These are phyloP conservation scores for Cymodocea nodosa DNA, from an alignment of 116 monocot species.

Conservation along the genomic window DNA sequence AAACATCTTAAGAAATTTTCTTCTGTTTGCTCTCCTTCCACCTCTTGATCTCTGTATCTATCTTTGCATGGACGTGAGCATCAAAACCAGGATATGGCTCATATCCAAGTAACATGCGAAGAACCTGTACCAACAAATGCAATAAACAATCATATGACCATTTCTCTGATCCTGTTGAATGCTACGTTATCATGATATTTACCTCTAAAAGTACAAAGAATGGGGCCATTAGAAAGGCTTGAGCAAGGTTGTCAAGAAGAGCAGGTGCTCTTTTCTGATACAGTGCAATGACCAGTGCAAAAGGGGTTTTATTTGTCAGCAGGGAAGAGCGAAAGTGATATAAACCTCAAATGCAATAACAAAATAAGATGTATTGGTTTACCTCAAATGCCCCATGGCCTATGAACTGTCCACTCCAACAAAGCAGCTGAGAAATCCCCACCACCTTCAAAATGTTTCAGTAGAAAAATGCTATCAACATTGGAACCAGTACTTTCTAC, in stretches of 20 bases:
- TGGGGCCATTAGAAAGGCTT: slow-evolving; percentile 76
- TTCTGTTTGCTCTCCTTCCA: slow-evolving; percentile 45
- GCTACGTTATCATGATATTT: slow-evolving; percentile 4
- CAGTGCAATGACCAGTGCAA: neutral
- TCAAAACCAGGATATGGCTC: slow-evolving; percentile 85
- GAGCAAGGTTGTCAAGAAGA: slow-evolving; percentile 70
- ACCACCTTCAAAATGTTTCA: slow-evolving; percentile 36
- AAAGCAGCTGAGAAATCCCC: slow-evolving; percentile 47
- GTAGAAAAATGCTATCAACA: neutral
- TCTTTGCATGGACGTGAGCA: slow-evolving; percentile 33
- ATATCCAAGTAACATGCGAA: slow-evolving; percentile 40
- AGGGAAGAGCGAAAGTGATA: neutral
- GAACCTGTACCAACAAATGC: slow-evolving; percentile 22
- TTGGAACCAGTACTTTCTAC: neutral
- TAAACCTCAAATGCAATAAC: neutral
- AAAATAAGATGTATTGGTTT: neutral
- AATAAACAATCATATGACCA: neutral
- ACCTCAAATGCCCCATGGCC: slow-evolving; percentile 96
- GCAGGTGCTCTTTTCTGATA: slow-evolving; percentile 78
- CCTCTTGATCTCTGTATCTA: slow-evolving; percentile 36
- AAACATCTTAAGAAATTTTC: slow-evolving; percentile 21
- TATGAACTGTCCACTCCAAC: slow-evolving; percentile 60
- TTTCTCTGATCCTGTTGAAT: neutral
- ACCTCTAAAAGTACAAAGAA: slow-evolving; percentile 91
- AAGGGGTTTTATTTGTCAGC: neutral